Percentiles rank a stretch among this genome's conserved stretches.
Evolutionary conservation across 1,284 basidiomycete genomes (phyloP).

Genomic region (Bjerkandera adusta): DNA sequence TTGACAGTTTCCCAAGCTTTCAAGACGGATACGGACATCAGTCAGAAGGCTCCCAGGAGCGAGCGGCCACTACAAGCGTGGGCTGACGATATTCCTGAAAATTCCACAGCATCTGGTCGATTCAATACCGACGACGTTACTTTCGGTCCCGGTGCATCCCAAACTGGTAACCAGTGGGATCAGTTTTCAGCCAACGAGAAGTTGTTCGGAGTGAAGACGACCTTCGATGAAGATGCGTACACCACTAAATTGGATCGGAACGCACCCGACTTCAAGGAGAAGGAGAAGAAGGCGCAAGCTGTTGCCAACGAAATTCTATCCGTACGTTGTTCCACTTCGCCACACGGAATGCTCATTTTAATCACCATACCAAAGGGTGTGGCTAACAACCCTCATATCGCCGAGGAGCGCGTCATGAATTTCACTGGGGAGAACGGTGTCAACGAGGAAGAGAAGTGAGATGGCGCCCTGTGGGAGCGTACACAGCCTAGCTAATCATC

Average conservation of each 20-base stretch:
- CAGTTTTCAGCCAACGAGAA: constrained; percentile 96
- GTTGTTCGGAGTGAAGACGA: constrained; percentile 88
- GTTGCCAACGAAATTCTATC: constrained; percentile 91
- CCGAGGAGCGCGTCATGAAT: constrained; percentile 83
- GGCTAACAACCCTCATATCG: constrained; percentile 81
- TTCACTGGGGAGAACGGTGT: constrained; percentile 66
- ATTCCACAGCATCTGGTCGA: constrained; percentile 14
- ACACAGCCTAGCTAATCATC: constrained; percentile 13
- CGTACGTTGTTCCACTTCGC: constrained; percentile 41
- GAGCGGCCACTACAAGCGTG: constrained; percentile 88
- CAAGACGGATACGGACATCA: constrained; percentile 88
- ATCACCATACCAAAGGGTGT: constrained; percentile 41
- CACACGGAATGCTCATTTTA: not conserved
- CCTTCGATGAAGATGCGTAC: constrained; percentile 93
- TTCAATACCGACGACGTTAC: constrained; percentile 58
- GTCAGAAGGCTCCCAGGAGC: constrained; percentile 48
- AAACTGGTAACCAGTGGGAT: constrained; percentile 71
- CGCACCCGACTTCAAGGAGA: constrained; percentile 84
- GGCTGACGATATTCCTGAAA: constrained; percentile 32
- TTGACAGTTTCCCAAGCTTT: constrained; percentile 54
- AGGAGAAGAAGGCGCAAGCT: constrained; percentile 84
- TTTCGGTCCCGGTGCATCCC: constrained; percentile 53
- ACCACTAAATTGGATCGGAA: constrained; percentile 92
- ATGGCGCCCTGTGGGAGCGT: constrained; percentile 14
- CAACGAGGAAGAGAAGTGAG: constrained; percentile 95